Conservation (phyloP, 352 stramenopile genomes). For the Halophytophthora batemanensis region DNA sequence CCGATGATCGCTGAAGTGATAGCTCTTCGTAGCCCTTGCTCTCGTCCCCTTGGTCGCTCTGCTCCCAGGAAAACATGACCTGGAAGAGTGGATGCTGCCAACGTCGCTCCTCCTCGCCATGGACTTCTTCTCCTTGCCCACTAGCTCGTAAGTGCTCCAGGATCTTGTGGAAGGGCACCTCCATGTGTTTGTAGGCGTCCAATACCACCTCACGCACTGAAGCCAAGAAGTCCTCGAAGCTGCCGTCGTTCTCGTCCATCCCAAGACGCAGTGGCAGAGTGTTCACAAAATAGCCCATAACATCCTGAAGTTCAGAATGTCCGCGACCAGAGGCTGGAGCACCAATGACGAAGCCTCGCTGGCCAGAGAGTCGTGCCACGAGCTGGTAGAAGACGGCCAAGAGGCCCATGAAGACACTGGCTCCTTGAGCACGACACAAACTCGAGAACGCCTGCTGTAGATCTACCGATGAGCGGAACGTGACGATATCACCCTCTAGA, state of each 20-base stretch:
- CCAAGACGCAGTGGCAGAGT: slow-evolving; percentile 48
- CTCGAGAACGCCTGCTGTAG: slow-evolving; percentile 27
- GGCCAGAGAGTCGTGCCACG: slow-evolving; percentile 32
- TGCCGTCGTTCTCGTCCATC: slow-evolving; percentile 2
- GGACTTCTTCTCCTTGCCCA: slow-evolving; percentile 2
- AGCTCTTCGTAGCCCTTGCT: slow-evolving; percentile 20
- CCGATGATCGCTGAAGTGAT: slow-evolving; percentile 21
- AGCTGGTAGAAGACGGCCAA: slow-evolving; percentile 48
- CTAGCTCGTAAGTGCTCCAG: slow-evolving; percentile 35
- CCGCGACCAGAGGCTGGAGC: slow-evolving; percentile 33
- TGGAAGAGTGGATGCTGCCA: slow-evolving; percentile 38
- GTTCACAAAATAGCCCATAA: slow-evolving; percentile 65
- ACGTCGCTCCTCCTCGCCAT: slow-evolving; percentile 6
- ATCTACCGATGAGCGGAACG: slow-evolving; percentile 29
- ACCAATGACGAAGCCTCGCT: slow-evolving; percentile 48
- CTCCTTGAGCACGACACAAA: slow-evolving; percentile 31
- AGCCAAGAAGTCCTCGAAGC: slow-evolving; percentile 32
- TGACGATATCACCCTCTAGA: slow-evolving; percentile 20
- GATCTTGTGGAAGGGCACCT: slow-evolving; percentile 51
- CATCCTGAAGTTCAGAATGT: slow-evolving; percentile 18
- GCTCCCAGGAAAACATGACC: slow-evolving; percentile 62
- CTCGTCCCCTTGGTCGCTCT: neutral
- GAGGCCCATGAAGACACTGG: slow-evolving; percentile 48
- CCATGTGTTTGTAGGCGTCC: slow-evolving; percentile 40
- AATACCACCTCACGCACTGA: slow-evolving; percentile 43